Evolutionary conservation across 1,139 yeast genomes (phyloP), one percentile per base, ranked within the genome.

Genomic region (Barnettozyma hawaiiensis): DNA sequence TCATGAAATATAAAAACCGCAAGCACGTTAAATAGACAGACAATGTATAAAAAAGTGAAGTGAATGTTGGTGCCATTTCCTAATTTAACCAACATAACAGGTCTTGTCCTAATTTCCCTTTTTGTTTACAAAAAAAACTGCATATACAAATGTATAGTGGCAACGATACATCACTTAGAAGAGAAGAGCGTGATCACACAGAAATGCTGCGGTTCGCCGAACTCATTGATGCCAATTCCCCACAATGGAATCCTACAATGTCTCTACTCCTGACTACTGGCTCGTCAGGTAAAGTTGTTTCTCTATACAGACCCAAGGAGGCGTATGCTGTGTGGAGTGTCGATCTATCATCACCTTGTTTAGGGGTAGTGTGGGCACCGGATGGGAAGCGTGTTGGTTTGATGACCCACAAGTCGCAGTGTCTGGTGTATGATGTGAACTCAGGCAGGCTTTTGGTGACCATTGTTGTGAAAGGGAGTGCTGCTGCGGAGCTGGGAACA

Each of bases 391-490:
- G 58, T 43, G 66, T 78, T 46, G 75, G 73, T 22, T 61, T 75
- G 14, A 58, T 72, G 2, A 77, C 78, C 2, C 48, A 60, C 1
- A 79, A 75, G 48, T 66, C 68, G 3, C 53, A 63, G 12, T 69
- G 72, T 37, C 69, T 73, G 48, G 60, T 76, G 5, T 73, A 73
- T 47, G 76, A 73, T 49, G 64, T 78, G 7, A 73, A 75, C 51
- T 69, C 64, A 29, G 81, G 81, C 0, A 62, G 59, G 11, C 55
- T 71, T 36, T 49, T 73, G 15, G 60, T 53, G 1, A 62, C 45
- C 5, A 18, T 49, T 1, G 22, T 18, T 16, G 37, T 43, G 4
- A 31, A 39, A 9, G 43, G 33, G 6, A 45, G 35, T 18, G 46
- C 31, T 18, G 46, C 31, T 24, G 24, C 35, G 3, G 27, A 26